Base-by-base conservation (phyloP, 2,329 filamentous ascomycete species). In the Fonsecaea pugnacius region DNA sequence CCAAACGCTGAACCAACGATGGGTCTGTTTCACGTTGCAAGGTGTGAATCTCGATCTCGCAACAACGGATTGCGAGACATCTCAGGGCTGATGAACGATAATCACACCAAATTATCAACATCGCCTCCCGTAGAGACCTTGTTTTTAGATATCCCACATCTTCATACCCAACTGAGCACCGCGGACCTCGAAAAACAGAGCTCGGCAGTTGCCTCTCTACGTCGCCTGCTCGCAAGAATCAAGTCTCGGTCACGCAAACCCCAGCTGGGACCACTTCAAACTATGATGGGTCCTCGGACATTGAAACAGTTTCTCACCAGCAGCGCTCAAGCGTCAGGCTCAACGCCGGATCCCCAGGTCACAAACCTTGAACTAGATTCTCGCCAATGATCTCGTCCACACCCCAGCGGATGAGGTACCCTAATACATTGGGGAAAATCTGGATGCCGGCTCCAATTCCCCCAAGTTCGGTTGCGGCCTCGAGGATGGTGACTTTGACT, bases 381-480 rank as follows among this genome's bases (percentile, higher is more conserved):
- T 76, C 70, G 16, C 77, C 78, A 63, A 80, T 78, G 30, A 73
- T 73, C 48, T 77, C 74, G 67, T 74, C 75, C 56, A 78, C 75
- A 50, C 72, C 77, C 73, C 76, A 80, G 62, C 73, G 71, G 55
- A 76, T 73, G 2, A 79, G 74, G 27, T 80, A 72, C 16, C 75
- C 69, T 3, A 77, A 74, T 4, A 75, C 76, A 60, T 79, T 80
- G 1, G 78, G 76, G 0, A 78, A 79, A 69, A 77, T 75, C 70
- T 79, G 75, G 38, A 75, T 75, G 14, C 73, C 74, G 7, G 75
- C 75, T 9, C 75, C 75, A 56, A 75, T 75, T 65, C 76, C 64
- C 10, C 62, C 62, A 4, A 66, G 38, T 35, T 66, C 62, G 6
- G 30, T 53, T 14, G 64, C 43, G 4, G 60, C 61, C 48, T 66